Percentiles rank a stretch among this genome's conserved stretches.
Conservation (phyloP, 306 rosid genomes). For the Rosa persica region DNA sequence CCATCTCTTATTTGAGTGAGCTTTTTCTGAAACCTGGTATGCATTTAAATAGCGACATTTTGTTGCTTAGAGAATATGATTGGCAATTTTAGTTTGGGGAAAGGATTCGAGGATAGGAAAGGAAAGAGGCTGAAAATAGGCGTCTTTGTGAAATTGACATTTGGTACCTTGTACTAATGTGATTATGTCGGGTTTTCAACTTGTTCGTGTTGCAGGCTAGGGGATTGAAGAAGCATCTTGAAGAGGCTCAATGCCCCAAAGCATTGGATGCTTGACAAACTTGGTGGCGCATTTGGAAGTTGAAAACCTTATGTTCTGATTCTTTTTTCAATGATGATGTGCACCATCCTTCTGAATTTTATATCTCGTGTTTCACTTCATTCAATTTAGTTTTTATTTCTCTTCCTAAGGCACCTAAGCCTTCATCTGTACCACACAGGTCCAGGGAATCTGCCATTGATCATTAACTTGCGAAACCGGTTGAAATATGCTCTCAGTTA, state of each 20-base stretch:
- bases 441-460: slow-evolving; percentile 76
- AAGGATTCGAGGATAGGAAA: neutral
- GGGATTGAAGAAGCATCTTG: slow-evolving; percentile 84
- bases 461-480: slow-evolving; percentile 62
- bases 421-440: slow-evolving; percentile 83
- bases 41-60: too few species aligned
- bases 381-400: neutral
- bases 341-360: neutral
- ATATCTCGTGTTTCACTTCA: neutral
- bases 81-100: neutral
- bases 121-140: neutral
- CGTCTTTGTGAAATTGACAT: too few species aligned
- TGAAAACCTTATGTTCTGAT: neutral
- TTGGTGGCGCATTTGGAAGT: slow-evolving; percentile 86
- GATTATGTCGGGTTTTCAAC: neutral
- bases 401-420: slow-evolving; percentile 57
- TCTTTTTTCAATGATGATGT: neutral
- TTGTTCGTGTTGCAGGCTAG: slow-evolving; percentile 48
- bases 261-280: slow-evolving; percentile 88
- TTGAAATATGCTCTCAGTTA: slow-evolving; percentile 78
- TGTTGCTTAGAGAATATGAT: neutral
- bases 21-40: too few species aligned
- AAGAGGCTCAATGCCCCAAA: slow-evolving; percentile 90
- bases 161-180: neutral
- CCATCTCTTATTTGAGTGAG: too few species aligned